Base-by-base conservation (phyloP, 2,329 filamentous ascomycete genomes). In the Pseudopithomyces chartarum region DNA sequence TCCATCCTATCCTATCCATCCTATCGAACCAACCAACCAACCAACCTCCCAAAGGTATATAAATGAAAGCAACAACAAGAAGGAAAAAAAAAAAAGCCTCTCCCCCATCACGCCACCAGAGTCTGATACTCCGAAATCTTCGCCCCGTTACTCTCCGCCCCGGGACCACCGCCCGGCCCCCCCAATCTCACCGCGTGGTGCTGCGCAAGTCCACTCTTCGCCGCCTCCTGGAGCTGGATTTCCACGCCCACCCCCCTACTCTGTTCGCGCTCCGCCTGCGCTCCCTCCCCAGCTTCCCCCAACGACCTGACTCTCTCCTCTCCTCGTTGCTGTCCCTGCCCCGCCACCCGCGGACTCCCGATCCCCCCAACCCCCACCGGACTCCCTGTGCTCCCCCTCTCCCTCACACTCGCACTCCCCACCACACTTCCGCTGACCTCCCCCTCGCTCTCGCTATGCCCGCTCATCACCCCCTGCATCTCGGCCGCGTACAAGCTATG, bases 141-240 rank as follows among this genome's bases (percentile, higher is more conserved):
- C 10, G 53, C 56, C 36, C 66, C 68, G 20, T 52, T 48, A 15
- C 45, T 54, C 10, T 56, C 59, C 6, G 58, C 58, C 13, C 60
- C 39, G 22, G 52, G 55, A 33, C 58, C 52, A 29, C 26, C 26
- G 8, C 26, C 26, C 4, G n/a, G n/a, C n/a, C 26, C 26, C 8
- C 4, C 38, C 15, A 70, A 23, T 23, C 65, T 55, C 15, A 64
- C 55, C 3, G 67, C 60, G 39, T 74, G 72, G 39, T 74, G 72
- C 5, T 74, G 72, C 5, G 71, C 71, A n/a, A 74, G 66, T 33
- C 69, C 58, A 1, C 65, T 69, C 53, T 74, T 68, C 6, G 71
- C 70, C 3, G 72, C 72, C 58, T 75, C 72, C 38, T 74, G 71
- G 26, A 75, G 54, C 44, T 75, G 72, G 0, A 60, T 61, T 43